phyloP scores from a whole-genome alignment of 1,284 basidiomycete species.

The Cystobasidium sp. region DNA sequence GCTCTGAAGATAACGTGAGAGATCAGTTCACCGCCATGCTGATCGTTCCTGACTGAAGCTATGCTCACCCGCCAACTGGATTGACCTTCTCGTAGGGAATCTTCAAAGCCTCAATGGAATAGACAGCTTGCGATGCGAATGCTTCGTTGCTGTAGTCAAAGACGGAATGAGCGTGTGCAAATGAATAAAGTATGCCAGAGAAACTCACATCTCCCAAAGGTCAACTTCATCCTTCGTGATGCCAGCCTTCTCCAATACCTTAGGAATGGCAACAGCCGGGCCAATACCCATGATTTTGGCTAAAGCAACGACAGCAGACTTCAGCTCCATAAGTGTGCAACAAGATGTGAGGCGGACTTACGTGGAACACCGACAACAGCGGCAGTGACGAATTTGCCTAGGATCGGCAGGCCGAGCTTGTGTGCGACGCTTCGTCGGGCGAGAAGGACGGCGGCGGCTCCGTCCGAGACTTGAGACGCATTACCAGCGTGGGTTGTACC shows the following conservation, averaged over 20 bases:
- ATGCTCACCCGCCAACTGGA: constrained; percentile 59
- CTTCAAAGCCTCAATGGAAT: constrained; percentile 64
- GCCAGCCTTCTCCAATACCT: constrained; percentile 74
- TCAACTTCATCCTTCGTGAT: constrained; percentile 76
- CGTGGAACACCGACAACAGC: constrained; percentile 70
- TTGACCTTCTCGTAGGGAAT: constrained; percentile 60
- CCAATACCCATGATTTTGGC: constrained; percentile 78
- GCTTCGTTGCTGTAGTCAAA: constrained; percentile 54
- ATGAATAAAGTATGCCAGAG: too few species aligned
- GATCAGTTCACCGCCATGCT: background rate
- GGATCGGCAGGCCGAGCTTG: constrained; percentile 83
- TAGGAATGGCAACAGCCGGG: constrained; percentile 88
- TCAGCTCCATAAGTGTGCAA: too few species aligned
- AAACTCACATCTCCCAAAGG: constrained; percentile 83
- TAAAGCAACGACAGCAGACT: too few species aligned
- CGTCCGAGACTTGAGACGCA: constrained; percentile 89
- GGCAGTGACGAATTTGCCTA: constrained; percentile 87
- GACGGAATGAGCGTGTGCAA: too few species aligned
- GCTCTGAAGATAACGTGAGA: constrained; percentile 55
- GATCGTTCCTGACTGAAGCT: constrained; percentile 59
- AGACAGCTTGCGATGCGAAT: constrained; percentile 60
- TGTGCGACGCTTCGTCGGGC: constrained; percentile 83
- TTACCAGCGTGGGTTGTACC: constrained; percentile 84
- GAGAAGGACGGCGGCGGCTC: constrained; percentile 91
- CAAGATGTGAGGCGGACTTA: too few species aligned